Conservation (phyloP, 139 green algal genomes). For the Raphidocelis subcapitata region DNA sequence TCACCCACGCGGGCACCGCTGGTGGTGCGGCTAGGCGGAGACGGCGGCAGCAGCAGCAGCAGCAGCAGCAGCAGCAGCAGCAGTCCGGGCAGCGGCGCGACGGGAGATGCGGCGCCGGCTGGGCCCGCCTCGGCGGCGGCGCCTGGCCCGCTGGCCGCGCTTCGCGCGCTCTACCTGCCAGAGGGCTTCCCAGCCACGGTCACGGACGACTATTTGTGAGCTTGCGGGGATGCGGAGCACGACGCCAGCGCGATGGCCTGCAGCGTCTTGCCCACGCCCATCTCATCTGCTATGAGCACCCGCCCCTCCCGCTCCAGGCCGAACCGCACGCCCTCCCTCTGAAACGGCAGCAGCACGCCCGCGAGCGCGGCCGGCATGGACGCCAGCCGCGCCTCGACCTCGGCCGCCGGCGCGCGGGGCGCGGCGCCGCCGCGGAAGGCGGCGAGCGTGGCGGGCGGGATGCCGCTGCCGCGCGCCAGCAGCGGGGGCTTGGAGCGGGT, state of each 20-base stretch:
- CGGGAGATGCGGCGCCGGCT: not conserved
- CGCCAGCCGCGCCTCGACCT: slow-evolving; percentile 45
- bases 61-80: not conserved
- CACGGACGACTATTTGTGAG: slow-evolving; percentile 68
- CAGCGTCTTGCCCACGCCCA: slow-evolving; percentile 93
- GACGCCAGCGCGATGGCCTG: slow-evolving; percentile 87
- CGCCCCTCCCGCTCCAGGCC: slow-evolving; percentile 69
- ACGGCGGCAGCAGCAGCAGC: not conserved
- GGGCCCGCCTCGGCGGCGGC: too few species aligned
- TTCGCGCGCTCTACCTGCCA: slow-evolving; percentile 64
- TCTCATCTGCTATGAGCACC: slow-evolving; percentile 92
- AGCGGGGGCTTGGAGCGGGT: slow-evolving; percentile 23
- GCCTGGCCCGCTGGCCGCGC: not conserved
- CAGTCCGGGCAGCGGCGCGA: not conserved
- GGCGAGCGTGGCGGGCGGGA: slow-evolving; percentile 26
- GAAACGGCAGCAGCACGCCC: slow-evolving; percentile 60
- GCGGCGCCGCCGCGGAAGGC: slow-evolving; percentile 29
- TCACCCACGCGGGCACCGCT: too few species aligned
- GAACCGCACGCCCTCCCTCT: slow-evolving; percentile 77
- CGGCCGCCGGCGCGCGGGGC: slow-evolving; percentile 4
- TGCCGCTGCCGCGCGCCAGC: slow-evolving; percentile 24
- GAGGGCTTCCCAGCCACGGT: slow-evolving; percentile 67
- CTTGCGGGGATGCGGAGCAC: slow-evolving; percentile 57
- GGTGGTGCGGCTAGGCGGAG: too few species aligned
- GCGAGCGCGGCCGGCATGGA: slow-evolving; percentile 55